Conservation (phyloP, 1,284 basidiomycete genomes). For the Rhodotorula sp. region DNA sequence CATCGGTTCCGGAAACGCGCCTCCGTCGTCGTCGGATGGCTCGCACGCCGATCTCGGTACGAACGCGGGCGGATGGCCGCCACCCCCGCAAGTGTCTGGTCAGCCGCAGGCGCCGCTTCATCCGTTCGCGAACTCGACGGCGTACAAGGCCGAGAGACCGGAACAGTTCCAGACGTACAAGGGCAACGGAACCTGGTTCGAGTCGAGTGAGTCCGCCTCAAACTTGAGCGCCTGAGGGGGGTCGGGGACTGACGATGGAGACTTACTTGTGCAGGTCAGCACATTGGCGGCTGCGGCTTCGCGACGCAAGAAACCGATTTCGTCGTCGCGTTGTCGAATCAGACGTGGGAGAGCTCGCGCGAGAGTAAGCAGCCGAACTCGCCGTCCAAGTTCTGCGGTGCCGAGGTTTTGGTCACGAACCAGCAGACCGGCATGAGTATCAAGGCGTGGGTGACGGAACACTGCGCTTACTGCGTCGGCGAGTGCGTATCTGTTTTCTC, state of each 20-base stretch:
- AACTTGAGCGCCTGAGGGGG: too few species aligned
- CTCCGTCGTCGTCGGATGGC: neutral
- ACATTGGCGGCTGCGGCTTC: conserved; percentile 22
- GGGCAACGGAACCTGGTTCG: conserved; percentile 17
- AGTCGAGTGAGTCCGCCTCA: neutral
- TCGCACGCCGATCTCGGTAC: neutral
- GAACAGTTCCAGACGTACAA: conserved; percentile 15
- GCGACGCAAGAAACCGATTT: conserved; percentile 14
- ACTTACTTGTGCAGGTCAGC: neutral
- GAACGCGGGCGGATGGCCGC: too few species aligned
- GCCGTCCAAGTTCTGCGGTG: conserved; percentile 10
- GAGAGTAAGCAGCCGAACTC: neutral
- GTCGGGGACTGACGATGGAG: neutral
- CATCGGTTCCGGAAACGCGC: neutral
- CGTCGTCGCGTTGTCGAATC: conserved; percentile 21
- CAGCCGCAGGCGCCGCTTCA: neutral
- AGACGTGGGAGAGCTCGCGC: conserved; percentile 17
- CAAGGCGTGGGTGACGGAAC: conserved; percentile 26
- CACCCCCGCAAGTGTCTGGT: too few species aligned
- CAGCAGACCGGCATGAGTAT: conserved; percentile 8
- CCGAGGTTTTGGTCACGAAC: conserved; percentile 24
- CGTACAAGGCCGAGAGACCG: conserved; percentile 15
- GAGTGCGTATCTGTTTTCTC: neutral
- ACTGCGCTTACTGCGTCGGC: conserved; percentile 17
- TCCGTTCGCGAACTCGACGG: conserved; percentile 1